phyloP scores from a whole-genome alignment of 768 basidiomycete species.

The Tulasnella sp. region DNA sequence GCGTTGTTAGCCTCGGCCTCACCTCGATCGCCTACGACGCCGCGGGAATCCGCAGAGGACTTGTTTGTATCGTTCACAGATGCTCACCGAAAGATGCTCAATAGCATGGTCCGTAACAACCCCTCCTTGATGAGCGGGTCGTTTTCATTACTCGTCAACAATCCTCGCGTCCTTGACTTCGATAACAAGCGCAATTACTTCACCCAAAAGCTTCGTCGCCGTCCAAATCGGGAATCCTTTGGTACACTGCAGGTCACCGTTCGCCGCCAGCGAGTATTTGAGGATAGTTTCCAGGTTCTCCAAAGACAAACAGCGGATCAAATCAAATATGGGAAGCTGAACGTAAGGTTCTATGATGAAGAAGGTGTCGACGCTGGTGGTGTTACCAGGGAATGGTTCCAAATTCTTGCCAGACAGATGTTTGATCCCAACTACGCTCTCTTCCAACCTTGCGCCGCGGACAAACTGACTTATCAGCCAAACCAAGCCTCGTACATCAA shows the following conservation, averaged over 20 bases:
- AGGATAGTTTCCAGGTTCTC: constrained; percentile 90
- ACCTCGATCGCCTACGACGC: constrained; percentile 29
- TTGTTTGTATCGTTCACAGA: constrained; percentile 90
- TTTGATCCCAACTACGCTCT: constrained; percentile 97
- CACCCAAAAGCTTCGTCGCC: constrained; percentile 78
- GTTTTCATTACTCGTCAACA: constrained; percentile 90
- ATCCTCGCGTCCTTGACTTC: constrained; percentile 92
- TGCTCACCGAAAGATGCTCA: constrained; percentile 82
- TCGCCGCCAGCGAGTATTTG: constrained; percentile 82
- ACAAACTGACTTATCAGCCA: constrained; percentile 89
- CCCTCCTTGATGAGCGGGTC: constrained; percentile 97
- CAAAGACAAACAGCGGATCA: constrained; percentile 86
- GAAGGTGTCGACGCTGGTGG: constrained; percentile 98
- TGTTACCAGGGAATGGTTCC: constrained; percentile 97
- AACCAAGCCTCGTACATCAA: constrained; percentile 91
- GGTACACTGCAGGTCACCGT: constrained; percentile 78
- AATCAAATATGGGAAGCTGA: constrained; percentile 96
- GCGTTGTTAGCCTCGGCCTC: constrained; percentile 49
- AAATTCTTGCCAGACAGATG: constrained; percentile 94
- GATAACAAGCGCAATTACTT: constrained; percentile 99
- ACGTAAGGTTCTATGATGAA: constrained; percentile 89
- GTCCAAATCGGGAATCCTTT: constrained; percentile 67
- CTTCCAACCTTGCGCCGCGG: constrained; percentile 96
- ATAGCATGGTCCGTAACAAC: constrained; percentile 96
- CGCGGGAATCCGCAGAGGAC: constrained; percentile 52